phyloP scores from a whole-genome alignment of 805 yeast species.

The Candida berthetii region DNA sequence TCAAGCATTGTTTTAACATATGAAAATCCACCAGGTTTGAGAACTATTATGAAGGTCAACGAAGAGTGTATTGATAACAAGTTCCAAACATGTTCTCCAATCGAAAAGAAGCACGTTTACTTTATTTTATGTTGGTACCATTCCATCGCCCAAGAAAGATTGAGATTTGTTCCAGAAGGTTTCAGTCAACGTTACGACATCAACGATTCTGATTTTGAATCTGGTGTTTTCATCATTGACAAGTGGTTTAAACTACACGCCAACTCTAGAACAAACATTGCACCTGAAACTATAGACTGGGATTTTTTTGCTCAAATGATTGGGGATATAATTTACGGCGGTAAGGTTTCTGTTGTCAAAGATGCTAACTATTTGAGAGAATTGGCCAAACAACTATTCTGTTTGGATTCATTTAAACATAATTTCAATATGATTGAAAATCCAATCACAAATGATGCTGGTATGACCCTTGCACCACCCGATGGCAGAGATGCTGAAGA shows the following conservation, averaged over 20 bases:
- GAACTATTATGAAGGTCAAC: constrained; percentile 35
- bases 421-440: constrained; percentile 36
- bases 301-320: constrained; percentile 39
- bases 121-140: constrained; percentile 69
- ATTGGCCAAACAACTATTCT: constrained; percentile 34
- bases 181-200: constrained; percentile 60
- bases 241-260: constrained; percentile 28
- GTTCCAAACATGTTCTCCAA: constrained; percentile 21
- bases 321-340: constrained; percentile 56
- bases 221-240: constrained; percentile 39
- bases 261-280: constrained; percentile 25
- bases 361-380: constrained; percentile 33
- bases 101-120: constrained; percentile 39
- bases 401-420: constrained; percentile 28
- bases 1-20: constrained; percentile 48
- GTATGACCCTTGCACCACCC: constrained; percentile 33
- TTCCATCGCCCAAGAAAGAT: constrained; percentile 50
- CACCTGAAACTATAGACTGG: constrained; percentile 52
- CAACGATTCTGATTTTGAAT: constrained; percentile 62
- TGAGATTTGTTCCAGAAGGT: constrained; percentile 57
- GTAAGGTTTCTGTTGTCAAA: constrained; percentile 39
- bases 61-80: constrained; percentile 19
- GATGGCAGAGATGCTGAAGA: constrained; percentile 32
- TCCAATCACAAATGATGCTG: constrained; percentile 7
- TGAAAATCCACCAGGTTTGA: constrained; percentile 61